Evolutionary conservation across 1,284 basidiomycete genomes (phyloP).

Genomic region (Apiotrichum sp.): DNA sequence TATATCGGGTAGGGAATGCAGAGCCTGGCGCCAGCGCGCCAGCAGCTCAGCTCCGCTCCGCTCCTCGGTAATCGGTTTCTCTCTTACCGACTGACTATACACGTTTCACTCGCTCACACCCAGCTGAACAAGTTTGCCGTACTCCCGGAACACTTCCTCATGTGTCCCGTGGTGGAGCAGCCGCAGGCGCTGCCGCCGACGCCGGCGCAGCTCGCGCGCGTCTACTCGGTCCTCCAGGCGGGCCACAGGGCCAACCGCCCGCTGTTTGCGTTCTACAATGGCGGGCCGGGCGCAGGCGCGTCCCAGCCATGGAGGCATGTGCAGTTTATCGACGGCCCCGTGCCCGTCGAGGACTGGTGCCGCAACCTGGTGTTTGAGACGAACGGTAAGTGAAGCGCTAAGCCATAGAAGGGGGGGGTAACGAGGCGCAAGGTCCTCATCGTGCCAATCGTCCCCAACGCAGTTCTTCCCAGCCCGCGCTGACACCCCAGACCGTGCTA

Average conservation of each 20-base stretch:
- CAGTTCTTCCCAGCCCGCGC: too few relatives aligned
- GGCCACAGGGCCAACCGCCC: conserved; percentile 53
- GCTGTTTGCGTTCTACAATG: conserved; percentile 80
- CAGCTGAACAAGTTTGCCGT: conserved; percentile 58
- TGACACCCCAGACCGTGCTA: conserved; percentile 58
- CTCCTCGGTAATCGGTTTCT: neutral
- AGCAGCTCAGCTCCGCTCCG: too few relatives aligned
- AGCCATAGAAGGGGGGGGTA: too few relatives aligned
- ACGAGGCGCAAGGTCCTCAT: too few relatives aligned
- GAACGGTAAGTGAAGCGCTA: conserved; percentile 50
- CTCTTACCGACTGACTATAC: neutral
- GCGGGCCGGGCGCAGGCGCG: conserved; percentile 72
- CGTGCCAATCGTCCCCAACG: too few relatives aligned
- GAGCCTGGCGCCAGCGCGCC: too few relatives aligned
- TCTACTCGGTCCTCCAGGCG: conserved; percentile 63
- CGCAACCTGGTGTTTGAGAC: conserved; percentile 56
- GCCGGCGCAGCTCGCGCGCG: conserved; percentile 67
- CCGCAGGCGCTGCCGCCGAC: conserved; percentile 68
- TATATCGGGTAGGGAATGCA: too few relatives aligned
- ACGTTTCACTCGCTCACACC: neutral
- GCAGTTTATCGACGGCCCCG: conserved; percentile 66
- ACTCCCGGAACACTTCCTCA: conserved; percentile 69
- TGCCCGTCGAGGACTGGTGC: conserved; percentile 67
- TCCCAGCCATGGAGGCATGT: conserved; percentile 82
- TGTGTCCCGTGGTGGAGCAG: conserved; percentile 45